A percentile compares a stretch with the other conserved stretches of the same genome.
These are phyloP conservation scores for Mycena olivaceomarginata DNA, from an alignment of 768 basidiomycete species.

Conservation along the genomic window DNA sequence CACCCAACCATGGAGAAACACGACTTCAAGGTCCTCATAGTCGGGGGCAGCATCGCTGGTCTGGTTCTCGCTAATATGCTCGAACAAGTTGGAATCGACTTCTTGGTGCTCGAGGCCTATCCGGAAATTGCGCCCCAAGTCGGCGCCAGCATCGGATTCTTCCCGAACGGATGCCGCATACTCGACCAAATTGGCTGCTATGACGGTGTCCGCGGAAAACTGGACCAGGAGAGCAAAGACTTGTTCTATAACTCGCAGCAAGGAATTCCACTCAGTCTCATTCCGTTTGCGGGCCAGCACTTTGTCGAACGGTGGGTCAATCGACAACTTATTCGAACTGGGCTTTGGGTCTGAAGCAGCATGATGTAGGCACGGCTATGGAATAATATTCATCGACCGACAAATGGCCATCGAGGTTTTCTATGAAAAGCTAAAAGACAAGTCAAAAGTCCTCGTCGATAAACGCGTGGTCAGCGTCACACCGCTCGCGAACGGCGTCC, in stretches of 20 bases:
- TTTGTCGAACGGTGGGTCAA: conserved; percentile 21
- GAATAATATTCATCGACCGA: conserved; percentile 25
- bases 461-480: conserved; percentile 12
- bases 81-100: conserved; percentile 29
- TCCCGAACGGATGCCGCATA: conserved; percentile 29
- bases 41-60: conserved; percentile 21
- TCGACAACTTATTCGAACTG: not conserved
- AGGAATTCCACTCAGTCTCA: conserved; percentile 8
- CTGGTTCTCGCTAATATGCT: conserved; percentile 26
- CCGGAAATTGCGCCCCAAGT: conserved; percentile 33
- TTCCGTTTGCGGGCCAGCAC: conserved; percentile 9
- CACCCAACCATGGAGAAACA: conserved; percentile 4
- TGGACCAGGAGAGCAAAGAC: conserved; percentile 14
- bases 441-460: conserved; percentile 23
- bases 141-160: conserved; percentile 32
- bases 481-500: conserved; percentile 12
- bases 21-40: conserved; percentile 23
- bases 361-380: conserved; percentile 6
- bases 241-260: conserved; percentile 12
- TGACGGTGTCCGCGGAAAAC: conserved; percentile 19
- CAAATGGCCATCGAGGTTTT: conserved; percentile 30
- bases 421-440: conserved; percentile 3
- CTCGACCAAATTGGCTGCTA: conserved; percentile 29
- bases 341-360: not conserved
- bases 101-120: conserved; percentile 26